Base-by-base conservation (phyloP, 116 monocot genomes). In the Phalaenopsis hybrid region DNA sequence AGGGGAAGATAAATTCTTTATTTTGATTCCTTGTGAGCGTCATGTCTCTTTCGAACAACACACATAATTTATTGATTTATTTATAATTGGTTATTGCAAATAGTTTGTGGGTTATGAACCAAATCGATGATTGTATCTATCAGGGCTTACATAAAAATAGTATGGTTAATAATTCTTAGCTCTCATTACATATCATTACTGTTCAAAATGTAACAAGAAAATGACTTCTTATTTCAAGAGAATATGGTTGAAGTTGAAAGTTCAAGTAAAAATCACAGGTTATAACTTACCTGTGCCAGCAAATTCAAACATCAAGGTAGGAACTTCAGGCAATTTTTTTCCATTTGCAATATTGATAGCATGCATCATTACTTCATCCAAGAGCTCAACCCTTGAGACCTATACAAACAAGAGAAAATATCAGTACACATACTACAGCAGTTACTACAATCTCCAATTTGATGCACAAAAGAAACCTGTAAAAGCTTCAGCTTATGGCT, bases 271-370 rank as follows among this genome's bases (percentile, higher is more conserved):
- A 75, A 75, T 21, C 48, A 8, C 4, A 10, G 8, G 6, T 6
- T 10, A 75, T 44, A 79, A 20, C 61, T 81, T 88, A 98, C 98
- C 98, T 84, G 98, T 98, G 77, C 98, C 98, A 77, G 95, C 91
- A 79, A 98, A 92, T 88, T 98, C 98, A 87, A 98, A 98, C 95
- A 98, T 95, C 82, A 98, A 88, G 5, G 98, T 98, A 12, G 98
- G 95, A 79, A 88, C 88, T 89, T 98, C 98, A 76, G 98, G 98
- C 58, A 98, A 82, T 72, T 82, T 74, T 86, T 89, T 95, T 28
- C 83, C 98, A 89, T 95, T 98, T 58, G 98, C 98, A 73, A 92
- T 31, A 81, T 98, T 98, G 75, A 95, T 93, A 77, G 98, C 98
- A 78, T 82, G 93, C 51, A 98, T 80, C 84, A 95, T 95, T 89